These are phyloP conservation scores for Halteria grandinella DNA, from an alignment of 73 alveolate species.

Conservation along the genomic window DNA sequence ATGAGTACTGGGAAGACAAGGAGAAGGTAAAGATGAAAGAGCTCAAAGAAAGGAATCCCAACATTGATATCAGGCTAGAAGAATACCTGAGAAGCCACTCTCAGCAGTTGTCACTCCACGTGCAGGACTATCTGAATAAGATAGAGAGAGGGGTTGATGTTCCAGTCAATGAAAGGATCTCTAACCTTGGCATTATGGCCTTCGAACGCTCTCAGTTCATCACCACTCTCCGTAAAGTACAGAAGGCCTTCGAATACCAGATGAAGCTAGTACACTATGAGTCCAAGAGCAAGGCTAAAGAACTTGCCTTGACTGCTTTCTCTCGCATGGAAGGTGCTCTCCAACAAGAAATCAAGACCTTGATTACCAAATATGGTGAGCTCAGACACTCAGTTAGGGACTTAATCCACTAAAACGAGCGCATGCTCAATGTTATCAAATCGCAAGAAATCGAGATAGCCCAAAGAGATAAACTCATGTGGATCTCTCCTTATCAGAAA, in stretches of 20 bases:
- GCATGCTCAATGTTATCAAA: slow-evolving; percentile 9
- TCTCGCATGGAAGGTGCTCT: not conserved
- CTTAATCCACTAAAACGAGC: not conserved
- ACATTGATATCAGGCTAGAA: not conserved
- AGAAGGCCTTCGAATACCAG: slow-evolving; percentile 13
- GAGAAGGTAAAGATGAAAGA: no score
- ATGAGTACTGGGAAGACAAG: no score
- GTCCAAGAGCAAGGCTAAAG: slow-evolving; percentile 5
- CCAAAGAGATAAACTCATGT: slow-evolving; percentile 7
- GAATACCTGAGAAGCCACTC: slow-evolving; percentile 9
- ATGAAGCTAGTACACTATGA: slow-evolving; percentile 9
- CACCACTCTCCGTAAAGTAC: slow-evolving; percentile 1
- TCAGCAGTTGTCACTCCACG: slow-evolving; percentile 3
- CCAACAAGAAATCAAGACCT: not conserved
- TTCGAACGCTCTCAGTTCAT: slow-evolving; percentile 23
- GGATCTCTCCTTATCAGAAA: slow-evolving; percentile 9
- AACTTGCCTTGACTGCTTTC: not conserved
- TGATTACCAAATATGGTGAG: not conserved
- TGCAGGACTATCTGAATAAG: slow-evolving; percentile 8
- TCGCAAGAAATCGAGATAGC: not conserved
- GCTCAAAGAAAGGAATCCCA: not conserved
- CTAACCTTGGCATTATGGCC: slow-evolving; percentile 23
- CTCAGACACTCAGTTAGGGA: not conserved
- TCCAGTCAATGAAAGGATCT: slow-evolving; percentile 6
- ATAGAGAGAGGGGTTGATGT: not conserved